Evolutionary conservation across 2,329 filamentous ascomycete genomes (phyloP), one percentile per base, ranked within the genome.

Genomic region (Ilyonectria mors-panacis): DNA sequence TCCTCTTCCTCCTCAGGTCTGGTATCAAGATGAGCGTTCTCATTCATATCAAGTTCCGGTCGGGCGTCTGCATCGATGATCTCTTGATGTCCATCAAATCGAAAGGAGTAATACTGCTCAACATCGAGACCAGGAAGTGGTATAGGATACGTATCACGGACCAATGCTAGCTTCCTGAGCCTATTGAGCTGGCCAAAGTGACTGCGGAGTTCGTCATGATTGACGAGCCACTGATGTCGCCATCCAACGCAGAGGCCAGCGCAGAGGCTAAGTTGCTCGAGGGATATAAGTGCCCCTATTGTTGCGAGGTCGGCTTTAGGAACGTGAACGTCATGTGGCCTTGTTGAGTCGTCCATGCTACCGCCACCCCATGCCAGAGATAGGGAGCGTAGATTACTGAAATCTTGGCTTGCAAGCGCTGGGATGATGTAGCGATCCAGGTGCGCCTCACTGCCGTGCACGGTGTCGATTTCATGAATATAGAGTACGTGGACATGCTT

Each of bases 341-440:
- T 33, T 33, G 26, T 33, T 2, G 10, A 8, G 13, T 62, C 42
- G 7, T 44, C 37, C 6, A 2, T 7, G 15, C 10, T 47, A 8
- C 26, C 12, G 28, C 15, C 28, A n/a, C 63, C 67, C 65, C 67
- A 69, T 28, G 42, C 58, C 15, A 72, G 17, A 15, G 55, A 62
- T 15, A 73, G 15, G 2, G 56, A 70, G 8, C 26, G 19, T 15
- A 73, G 57, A 6, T 67, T 65, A 2, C 45, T 47, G 15, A 67
- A 69, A 1, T 33, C 48, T 1, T 10, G 2, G 26, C 19, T 17
- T 2, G 1, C 13, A n/a, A 73, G 65, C 2, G 26, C 26, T 0
- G 70, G 70, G 2, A 73, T 58, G 35, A 73, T 48, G 6, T 19
- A 7, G 26, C 30, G 28, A 19, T 70, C 37, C 19, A 72, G 47